Base-by-base conservation (phyloP, 257 asterid genomes). In the Coffea canephora region DNA sequence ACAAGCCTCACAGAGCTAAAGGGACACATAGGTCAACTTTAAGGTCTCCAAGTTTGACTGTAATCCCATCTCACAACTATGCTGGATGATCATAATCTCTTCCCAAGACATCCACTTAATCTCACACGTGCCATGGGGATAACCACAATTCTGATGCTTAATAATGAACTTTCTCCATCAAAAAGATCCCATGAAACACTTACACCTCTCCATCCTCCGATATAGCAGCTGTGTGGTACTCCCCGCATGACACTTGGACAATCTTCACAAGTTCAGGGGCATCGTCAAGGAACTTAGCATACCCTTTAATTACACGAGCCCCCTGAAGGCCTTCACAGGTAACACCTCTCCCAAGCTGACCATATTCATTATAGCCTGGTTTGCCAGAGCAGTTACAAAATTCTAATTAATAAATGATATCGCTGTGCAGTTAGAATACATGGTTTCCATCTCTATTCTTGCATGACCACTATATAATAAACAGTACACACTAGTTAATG, bases 331-430 rank as follows among this genome's bases (percentile, higher is more conserved):
- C 99, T 89, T 91, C 99, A 79, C 89, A 83, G 76, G 98, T 94
- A 88, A 90, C 78, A 85, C 99, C 99, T 94, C 99, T 90, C 81
- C 99, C 97, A 85, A 96, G 97, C 93, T 96, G 98, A 80, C 97
- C 98, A 88, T 77, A 92, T 84, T 94, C 99, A 90, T 94, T 96
- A 87, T 96, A 94, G 88, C 99, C 99, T 95, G 97, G 87, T 91
- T 88, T 88, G 84, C 84, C 87, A 90, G 86, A 85, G 79, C 89
- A 89, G 85, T 79, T 85, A 88, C 85, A 88, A 85, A 82, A 80
- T 79, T 83, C 82, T 82, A 72, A 89, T 94, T 83, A 92, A 89
- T 87, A 84, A 68, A 72, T 54, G 27, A 78, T 72, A 75, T 39
- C 54, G 78, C 74, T 45, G 57, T 34, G 81, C 39, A n/a, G 74